Evolutionary conservation across 139 green algal genomes (phyloP), one percentile per base, ranked within the genome.

Genomic region (Micractinium sp.): DNA sequence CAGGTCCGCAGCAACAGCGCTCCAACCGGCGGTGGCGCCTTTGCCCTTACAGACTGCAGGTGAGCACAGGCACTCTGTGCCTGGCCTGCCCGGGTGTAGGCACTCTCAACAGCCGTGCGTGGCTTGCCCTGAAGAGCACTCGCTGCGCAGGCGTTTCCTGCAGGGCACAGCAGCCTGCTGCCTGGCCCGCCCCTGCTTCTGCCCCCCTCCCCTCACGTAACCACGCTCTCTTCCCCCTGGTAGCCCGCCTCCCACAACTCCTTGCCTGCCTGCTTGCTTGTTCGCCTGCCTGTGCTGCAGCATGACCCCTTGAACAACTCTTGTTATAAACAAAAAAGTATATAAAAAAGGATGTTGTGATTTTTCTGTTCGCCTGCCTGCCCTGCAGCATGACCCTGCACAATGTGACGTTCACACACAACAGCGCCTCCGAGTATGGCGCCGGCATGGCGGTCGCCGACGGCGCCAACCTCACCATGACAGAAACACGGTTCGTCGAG

Each of bases 21-120:
- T 19, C 23, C 83, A n/a, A 4, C 60, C 0, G 89, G 89, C 38
- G 89, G 89, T 35, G 89, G 35, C 27, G 23, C 90, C 15, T 92
- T 90, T 75, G 82, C 63, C 1, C 25, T 71, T 14, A 4, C 67
- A 18, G 12, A 87, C 33, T 91, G 89, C 85, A 61, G 18, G 85
- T 81, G 74, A 76, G 82, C 12, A 22, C 1, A 16, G 71, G 27
- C 63, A 73, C 7, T 67, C 60, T 67, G 60, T 16, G 60, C 60
- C 60, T 67, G 60, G n/a, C n/a, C n/a, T n/a, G n/a, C n/a, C n/a
- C n/a, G n/a, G n/a, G n/a, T n/a, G n/a, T n/a, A n/a, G n/a, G n/a
- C n/a, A n/a, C n/a, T n/a, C n/a, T n/a, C n/a, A n/a, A n/a, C n/a
- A n/a, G n/a, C n/a, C n/a, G n/a, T n/a, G n/a, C n/a, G n/a, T n/a